Conservation (phyloP, 495 filamentous ascomycete species). For the Aspergillus taichungensis region DNA sequence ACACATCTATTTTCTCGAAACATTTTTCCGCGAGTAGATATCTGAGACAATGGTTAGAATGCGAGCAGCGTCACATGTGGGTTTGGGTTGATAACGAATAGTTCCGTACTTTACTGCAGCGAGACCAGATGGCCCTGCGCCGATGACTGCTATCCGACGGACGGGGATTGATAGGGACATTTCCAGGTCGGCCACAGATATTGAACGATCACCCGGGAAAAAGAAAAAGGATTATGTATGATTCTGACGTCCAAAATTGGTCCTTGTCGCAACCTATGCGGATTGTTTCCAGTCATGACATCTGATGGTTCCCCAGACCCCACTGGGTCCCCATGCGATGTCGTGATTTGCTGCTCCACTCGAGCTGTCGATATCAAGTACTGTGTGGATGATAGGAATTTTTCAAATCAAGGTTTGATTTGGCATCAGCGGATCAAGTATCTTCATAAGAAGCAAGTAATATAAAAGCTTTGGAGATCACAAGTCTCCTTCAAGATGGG, state of each 20-base stretch:
- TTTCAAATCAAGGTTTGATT: neutral
- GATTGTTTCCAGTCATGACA: too few relatives aligned
- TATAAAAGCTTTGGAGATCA: too few relatives aligned
- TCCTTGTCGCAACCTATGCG: too few relatives aligned
- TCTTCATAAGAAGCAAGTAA: too few relatives aligned
- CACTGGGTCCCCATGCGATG: neutral
- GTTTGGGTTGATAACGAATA: neutral
- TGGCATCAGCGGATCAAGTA: neutral
- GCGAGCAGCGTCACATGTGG: neutral
- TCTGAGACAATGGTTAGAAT: slow-evolving; percentile 26
- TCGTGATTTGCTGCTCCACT: slow-evolving; percentile 11
- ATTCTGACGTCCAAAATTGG: too few relatives aligned
- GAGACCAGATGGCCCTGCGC: slow-evolving; percentile 39
- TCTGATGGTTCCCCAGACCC: neutral
- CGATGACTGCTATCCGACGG: slow-evolving; percentile 35
- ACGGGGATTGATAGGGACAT: slow-evolving; percentile 21
- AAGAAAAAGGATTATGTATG: too few relatives aligned
- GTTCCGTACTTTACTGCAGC: slow-evolving; percentile 31
- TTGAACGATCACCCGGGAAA: neutral
- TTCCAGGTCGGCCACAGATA: neutral
- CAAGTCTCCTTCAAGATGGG: too few relatives aligned
- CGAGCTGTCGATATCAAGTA: slow-evolving; percentile 4
- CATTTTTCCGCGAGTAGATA: slow-evolving; percentile 64
- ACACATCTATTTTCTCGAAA: slow-evolving; percentile 66
- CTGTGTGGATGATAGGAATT: neutral